These are phyloP conservation scores for Periconia sp. DNA, from an alignment of 2,329 filamentous ascomycete species.

Conservation along the genomic window DNA sequence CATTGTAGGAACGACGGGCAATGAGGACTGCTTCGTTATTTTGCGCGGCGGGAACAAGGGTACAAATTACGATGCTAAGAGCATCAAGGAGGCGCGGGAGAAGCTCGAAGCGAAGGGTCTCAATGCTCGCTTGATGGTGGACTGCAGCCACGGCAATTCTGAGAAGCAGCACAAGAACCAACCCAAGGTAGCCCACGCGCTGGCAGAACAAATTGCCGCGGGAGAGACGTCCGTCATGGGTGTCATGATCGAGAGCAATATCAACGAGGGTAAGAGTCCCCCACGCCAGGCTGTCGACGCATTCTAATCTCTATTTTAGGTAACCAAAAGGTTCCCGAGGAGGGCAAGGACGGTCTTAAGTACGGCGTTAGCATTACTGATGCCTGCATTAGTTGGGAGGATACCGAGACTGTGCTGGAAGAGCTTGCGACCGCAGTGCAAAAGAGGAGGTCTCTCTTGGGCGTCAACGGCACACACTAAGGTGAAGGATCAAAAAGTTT, in stretches of 20 bases:
- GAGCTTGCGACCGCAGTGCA: slow-evolving; percentile 78
- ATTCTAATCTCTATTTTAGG: slow-evolving; percentile 50
- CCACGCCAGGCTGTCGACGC: background rate
- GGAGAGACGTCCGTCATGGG: slow-evolving; percentile 91
- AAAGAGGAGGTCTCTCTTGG: slow-evolving; percentile 62
- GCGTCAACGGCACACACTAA: slow-evolving; percentile 32
- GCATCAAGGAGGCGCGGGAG: slow-evolving; percentile 80
- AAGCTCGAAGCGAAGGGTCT: slow-evolving; percentile 75
- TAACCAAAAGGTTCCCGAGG: slow-evolving; percentile 85
- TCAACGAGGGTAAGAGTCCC: slow-evolving; percentile 75
- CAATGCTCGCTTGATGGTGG: slow-evolving; percentile 84
- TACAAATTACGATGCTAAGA: slow-evolving; percentile 88
- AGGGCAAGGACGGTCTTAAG: slow-evolving; percentile 82
- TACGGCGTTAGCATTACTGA: slow-evolving; percentile 97
- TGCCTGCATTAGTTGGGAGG: slow-evolving; percentile 93
- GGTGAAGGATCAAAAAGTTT: background rate
- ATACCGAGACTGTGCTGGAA: slow-evolving; percentile 78
- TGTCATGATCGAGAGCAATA: slow-evolving; percentile 98
- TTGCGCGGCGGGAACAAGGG: slow-evolving; percentile 89
- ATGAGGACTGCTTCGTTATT: slow-evolving; percentile 97
- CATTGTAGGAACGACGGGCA: slow-evolving; percentile 91
- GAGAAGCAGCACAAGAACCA: slow-evolving; percentile 97
- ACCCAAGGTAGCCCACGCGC: slow-evolving; percentile 80
- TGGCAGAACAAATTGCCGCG: slow-evolving; percentile 81
- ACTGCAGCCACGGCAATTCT: slow-evolving; percentile 97